Conservation (phyloP, 129 eudicot species). For the Lactuca saligna region DNA sequence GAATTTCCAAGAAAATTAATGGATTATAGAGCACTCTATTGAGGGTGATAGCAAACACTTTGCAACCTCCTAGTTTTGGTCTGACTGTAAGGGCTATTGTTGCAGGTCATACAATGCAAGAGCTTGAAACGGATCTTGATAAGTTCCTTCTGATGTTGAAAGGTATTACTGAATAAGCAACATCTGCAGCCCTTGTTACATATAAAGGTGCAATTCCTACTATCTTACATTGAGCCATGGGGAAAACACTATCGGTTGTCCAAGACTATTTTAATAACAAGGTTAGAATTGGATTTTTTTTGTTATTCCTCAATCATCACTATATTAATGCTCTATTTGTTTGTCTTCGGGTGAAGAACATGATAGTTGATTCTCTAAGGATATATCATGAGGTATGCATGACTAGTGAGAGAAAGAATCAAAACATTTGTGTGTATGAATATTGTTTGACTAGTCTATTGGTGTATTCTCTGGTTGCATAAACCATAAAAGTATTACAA, state of each 20-base stretch:
- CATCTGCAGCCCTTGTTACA: slow-evolving; percentile 95
- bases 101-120: slow-evolving; percentile 84
- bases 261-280: slow-evolving; percentile 89
- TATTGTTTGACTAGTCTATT: no score
- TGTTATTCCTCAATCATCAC: background rate
- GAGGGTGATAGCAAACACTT: slow-evolving; percentile 58
- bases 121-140: slow-evolving; percentile 80
- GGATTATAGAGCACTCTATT: slow-evolving; percentile 82
- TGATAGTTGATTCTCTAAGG: slow-evolving; percentile 98
- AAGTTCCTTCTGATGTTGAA: slow-evolving; percentile 91
- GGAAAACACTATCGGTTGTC: slow-evolving; percentile 86
- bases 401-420: no score
- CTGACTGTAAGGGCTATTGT: no score
- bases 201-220: slow-evolving; percentile 98
- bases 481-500: no score
- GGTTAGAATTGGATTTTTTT: slow-evolving; percentile 37
- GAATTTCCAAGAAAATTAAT: slow-evolving; percentile 75
- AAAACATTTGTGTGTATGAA: no score
- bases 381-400: slow-evolving; percentile 85
- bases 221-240: slow-evolving; percentile 90
- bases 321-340: slow-evolving; percentile 18
- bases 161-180: slow-evolving; percentile 78
- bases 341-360: slow-evolving; percentile 69
- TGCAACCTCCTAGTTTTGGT: no score
- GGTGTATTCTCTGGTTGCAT: no score